Evolutionary conservation across 192 early-diverging fungal species (phyloP).

Genomic region (Chytriomyces confervae): DNA sequence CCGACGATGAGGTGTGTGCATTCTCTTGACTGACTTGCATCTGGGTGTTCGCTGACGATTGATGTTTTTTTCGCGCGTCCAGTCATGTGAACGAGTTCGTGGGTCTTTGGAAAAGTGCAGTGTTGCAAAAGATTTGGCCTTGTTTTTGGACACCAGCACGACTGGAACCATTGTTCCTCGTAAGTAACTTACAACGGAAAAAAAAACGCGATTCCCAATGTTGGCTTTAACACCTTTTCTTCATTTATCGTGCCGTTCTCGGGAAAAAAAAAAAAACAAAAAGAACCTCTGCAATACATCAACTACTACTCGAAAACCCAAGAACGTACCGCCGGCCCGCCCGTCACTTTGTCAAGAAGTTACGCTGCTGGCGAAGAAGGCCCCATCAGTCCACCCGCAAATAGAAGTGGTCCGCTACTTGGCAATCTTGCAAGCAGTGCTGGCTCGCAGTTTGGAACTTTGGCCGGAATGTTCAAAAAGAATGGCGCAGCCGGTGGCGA

Average conservation of each 20-base stretch:
- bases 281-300: constrained; percentile 51
- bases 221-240: no score
- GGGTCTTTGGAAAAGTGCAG: constrained; percentile 55
- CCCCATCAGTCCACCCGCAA: background rate
- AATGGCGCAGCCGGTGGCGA: background rate
- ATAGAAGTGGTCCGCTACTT: background rate
- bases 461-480: constrained; percentile 14
- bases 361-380: background rate
- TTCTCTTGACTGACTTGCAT: background rate
- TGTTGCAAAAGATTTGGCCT: constrained; percentile 50
- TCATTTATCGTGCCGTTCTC: no score
- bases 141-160: constrained; percentile 44
- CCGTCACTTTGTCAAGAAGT: background rate
- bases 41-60: background rate
- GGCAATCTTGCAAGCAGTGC: background rate
- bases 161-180: constrained; percentile 55
- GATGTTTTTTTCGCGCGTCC: background rate
- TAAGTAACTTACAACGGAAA: constrained; percentile 19
- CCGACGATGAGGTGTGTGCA: constrained; percentile 55
- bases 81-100: constrained; percentile 61
- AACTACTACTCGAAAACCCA: constrained; percentile 48
- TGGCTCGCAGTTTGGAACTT: background rate
- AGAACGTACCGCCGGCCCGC: constrained; percentile 25
- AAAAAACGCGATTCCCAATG: background rate
- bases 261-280: background rate